Evolutionary conservation across 1,284 basidiomycete genomes (phyloP), one percentile per base, ranked within the genome.

Genomic region (Omphalotus olearius): DNA sequence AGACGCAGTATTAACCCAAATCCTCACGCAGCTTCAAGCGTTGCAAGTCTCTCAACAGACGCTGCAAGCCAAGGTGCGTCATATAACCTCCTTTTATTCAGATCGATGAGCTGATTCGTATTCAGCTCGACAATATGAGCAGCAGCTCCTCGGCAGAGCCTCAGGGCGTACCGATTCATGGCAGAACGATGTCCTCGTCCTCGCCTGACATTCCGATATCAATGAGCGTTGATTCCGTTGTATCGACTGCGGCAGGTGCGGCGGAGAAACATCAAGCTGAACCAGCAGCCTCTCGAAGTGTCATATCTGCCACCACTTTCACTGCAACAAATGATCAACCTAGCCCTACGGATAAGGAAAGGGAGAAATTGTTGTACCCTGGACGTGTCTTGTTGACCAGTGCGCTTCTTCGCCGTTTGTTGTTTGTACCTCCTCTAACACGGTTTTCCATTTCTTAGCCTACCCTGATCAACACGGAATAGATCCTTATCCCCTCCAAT

Each of bases 321-420:
- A n/a, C n/a, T n/a, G n/a, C n/a, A n/a, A n/a, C n/a, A n/a, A n/a
- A n/a, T n/a, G n/a, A n/a, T n/a, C n/a, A n/a, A n/a, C n/a, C n/a
- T n/a, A n/a, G n/a, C n/a, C n/a, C n/a, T n/a, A n/a, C n/a, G n/a
- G 84, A 86, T 54, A 87, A 77, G 65, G 86, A 88, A 55, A 73
- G 85, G 50, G 88, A 90, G 67, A 86, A 76, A 59, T 59, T 80
- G 33, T 64, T 91, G 28, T 93, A 92, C 63, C 88, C 89, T 4
- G 83, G 83, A 5, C 74, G 91, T 43, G 85, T 93, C 28, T 74
- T 89, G 55, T 73, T 93, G n/a, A 91, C 88, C 6, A 91, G 89
- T 90, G 60, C 66, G 82, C 77, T 10, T 28, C 26, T 10, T 28
- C 26, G n/a, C 26, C 26, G 5, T 28, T 10, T 28, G 4, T 28